Evolutionary conservation across 495 filamentous ascomycete species (phyloP), one percentile per base, ranked within the genome.

Genomic region (Amphirosellinia nigrospora): DNA sequence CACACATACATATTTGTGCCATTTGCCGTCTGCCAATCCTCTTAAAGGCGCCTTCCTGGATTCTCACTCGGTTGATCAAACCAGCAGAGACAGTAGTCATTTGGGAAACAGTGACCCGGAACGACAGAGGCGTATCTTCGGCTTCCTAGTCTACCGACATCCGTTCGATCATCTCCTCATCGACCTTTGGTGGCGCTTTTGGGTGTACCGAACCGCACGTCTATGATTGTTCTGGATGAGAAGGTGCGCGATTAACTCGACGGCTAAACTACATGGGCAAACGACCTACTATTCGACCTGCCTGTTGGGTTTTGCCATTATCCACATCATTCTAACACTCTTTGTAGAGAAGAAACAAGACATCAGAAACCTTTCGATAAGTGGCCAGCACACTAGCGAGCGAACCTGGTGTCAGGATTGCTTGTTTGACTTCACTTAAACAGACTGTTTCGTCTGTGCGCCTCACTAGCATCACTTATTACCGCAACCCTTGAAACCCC

Each of bases 161-260:
- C 30, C 30, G 66, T 43, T 62, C 56, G 56, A 62, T 62, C 56
- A 62, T 41, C 66, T 61, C 45, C 56, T 50, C 66, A 62, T 53
- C 53, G 19, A 30, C 30, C 39, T 38, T 32, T 15, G 21, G 41
- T 21, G n/a, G n/a, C n/a, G n/a, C n/a, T n/a, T 21, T 39, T 60
- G 28, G n/a, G 58, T 39, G 15, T 39, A 32, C 15, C 36, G 11
- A 59, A 34, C 15, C 36, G 11, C 46, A 34, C 23, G 43, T 38
- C 28, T 34, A 43, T n/a, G 21, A 10, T n/a, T 32, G 23, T 23
- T 36, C 21, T 48, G 23, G 46, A 62, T 52, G 23, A 36, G 1
- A 13, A 53, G 36, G 15, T 69, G 56, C 45, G 56, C 34, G 34
- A 61, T 50, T 50, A 52, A 60, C 43, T 50, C 4, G 26, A 21